Base-by-base conservation (phyloP, 768 basidiomycete genomes). In the Mycena capillaripes region DNA sequence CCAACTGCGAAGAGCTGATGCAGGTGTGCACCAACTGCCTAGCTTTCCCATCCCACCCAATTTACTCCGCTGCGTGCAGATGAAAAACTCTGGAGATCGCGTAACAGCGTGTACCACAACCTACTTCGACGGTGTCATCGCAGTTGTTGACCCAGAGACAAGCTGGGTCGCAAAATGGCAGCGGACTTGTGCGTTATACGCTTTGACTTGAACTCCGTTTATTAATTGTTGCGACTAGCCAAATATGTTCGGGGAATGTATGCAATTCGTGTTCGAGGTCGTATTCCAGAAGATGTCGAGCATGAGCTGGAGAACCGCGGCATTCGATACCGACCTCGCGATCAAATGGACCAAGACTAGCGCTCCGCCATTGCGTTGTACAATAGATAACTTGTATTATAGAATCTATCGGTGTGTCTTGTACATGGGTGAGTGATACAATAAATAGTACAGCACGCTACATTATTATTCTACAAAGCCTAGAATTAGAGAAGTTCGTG, bases 161-260 rank as follows among this genome's bases (percentile, higher is more conserved):
- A 96, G 95, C 80, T 99, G 98, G 98, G 97, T 99, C 8, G 95
- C 95, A 9, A 89, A 94, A 75, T 99, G 97, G 97, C 97, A 99
- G 82, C 85, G 97, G 80, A 96, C 93, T 75, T 91, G 97, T 97
- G 76, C 73, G 93, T 87, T 36, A 27, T 16, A 21, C 14, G 19
- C 36, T 14, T n/a, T 12, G 12, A 64, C 23, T 34, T 62, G 29
- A 46, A n/a, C 42, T 44, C 60, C 21, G 40, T 32, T 44, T 74
- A 42, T 60, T 65, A 69, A 50, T 71, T 50, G 40, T 36, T 59
- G 57, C 57, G 30, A 29, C 9, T 71, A 98, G 97, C 95, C 73
- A 97, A 97, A 83, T 95, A 96, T 77, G 92, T 91, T 16, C 89
- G 93, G 5, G 97, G 97, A 0, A 91, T 98, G 85, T 99, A 99